A percentile compares a stretch with the other conserved stretches of the same genome.
phyloP scores from a whole-genome alignment of 75 land plant species.

The Azolla pinnata region DNA sequence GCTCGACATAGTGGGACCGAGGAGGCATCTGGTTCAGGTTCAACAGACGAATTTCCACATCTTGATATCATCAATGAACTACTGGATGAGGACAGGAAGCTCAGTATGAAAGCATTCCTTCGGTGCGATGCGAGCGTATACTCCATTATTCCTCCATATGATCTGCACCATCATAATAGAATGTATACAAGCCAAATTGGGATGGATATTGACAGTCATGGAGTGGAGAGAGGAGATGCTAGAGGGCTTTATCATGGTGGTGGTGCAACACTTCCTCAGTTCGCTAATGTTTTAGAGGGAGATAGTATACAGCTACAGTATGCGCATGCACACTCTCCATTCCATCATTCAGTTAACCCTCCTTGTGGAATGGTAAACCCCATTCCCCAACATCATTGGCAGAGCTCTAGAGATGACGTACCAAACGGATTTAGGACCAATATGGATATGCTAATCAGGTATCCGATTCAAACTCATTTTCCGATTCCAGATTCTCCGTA shows the following conservation, averaged over 20 bases:
- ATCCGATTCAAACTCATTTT: constrained; percentile 28
- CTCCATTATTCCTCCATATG: constrained; percentile 34
- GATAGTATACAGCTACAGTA: constrained; percentile 22
- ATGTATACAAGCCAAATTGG: constrained; percentile 3
- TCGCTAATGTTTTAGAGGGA: constrained; percentile 5
- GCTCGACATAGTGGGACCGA: neutral
- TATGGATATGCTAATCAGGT: constrained; percentile 23
- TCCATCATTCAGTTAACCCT: constrained; percentile 12
- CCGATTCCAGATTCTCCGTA: constrained; percentile 17
- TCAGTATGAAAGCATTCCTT: constrained; percentile 23
- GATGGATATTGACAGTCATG: neutral
- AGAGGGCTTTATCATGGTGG: constrained; percentile 10
- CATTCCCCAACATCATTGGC: constrained; percentile 25
- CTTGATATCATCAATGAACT: constrained; percentile 87
- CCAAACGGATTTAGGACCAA: constrained; percentile 10
- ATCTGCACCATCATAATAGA: constrained; percentile 21
- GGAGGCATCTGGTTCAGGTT: constrained; percentile 9
- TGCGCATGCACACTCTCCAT: constrained; percentile 18
- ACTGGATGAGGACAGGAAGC: constrained; percentile 64
- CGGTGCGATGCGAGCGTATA: constrained; percentile 18
- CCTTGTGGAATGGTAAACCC: constrained; percentile 23
- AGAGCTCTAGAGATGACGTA: constrained; percentile 13
- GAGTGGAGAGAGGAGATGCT: constrained; percentile 14
- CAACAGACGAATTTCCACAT: constrained; percentile 83
- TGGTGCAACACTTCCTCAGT: constrained; percentile 10